Evolutionary conservation across 164 flowering plant genomes (phyloP), one percentile per base, ranked within the genome.

Genomic region (Macadamia integrifolia): DNA sequence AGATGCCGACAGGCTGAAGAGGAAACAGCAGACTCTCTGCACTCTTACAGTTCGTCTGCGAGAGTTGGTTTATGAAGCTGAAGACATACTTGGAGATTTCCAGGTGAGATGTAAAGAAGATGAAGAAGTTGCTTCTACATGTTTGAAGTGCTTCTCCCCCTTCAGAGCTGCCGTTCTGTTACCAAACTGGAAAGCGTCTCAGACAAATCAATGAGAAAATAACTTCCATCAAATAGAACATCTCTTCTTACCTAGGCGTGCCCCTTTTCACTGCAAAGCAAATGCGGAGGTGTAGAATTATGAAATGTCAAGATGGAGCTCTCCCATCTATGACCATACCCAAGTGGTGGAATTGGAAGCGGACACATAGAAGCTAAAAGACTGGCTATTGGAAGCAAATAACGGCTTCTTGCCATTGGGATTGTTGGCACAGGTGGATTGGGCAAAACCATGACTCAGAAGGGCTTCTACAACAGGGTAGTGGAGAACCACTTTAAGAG

Each of bases 401-500:
- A 6, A 61, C 3, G 78, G 70, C 15, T 77, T 17, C 67, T 71
- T 7, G 70, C 72, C 1, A 69, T 83, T 58, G 83, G 83, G 14
- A 60, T 83, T 46, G 84, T 85, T 3, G 91, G 91, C 8, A 82
- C 80, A 86, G 91, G 84, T 4, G 88, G 88, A 3, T 42, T 85
- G 14, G 88, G 90, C 8, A 86, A 86, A 60, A 84, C 90, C 6
- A 83, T 86, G 29, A 87, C 84, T 49, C 80, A 83, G 64, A 72
- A 46, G 55, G 82, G 85, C 1, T 86, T 69, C 75, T 80, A 79
- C 62, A 79, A 79, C 9, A 61, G 66, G 55, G 60, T 69, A 60
- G 66, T 81, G 0, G 82, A 76, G 35, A 65, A 69, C 12, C 71
- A 50, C 18, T 83, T 80, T 46, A 81, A 82, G 10, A 75, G 78